Evolutionary conservation across 2,329 filamentous ascomycete species (phyloP).

Genomic region (Ophiostoma piceae): DNA sequence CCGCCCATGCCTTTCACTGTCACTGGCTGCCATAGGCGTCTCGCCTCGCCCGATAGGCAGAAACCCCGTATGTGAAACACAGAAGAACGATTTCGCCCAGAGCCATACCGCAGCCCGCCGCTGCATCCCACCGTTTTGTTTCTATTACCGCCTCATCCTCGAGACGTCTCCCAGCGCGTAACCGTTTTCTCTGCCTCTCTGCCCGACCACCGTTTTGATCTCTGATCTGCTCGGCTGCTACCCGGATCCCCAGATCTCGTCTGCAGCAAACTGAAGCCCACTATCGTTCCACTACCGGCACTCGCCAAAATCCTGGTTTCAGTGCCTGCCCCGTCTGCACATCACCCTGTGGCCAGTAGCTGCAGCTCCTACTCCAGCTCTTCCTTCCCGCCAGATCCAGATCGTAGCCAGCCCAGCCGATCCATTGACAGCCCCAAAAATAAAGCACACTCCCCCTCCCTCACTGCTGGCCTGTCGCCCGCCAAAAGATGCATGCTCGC

Average conservation of each 20-base stretch:
- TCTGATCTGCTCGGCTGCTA: conserved; percentile 2
- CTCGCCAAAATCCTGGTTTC: background rate
- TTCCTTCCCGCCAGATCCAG: background rate
- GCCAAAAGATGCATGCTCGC: conserved; percentile 7
- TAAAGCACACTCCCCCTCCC: conserved; percentile 26
- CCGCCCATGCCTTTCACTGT: background rate
- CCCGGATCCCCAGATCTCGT: conserved; percentile 6
- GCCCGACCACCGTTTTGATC: conserved; percentile 22
- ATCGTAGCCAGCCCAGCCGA: conserved; percentile 7
- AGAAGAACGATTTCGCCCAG: background rate
- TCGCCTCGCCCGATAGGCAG: background rate
- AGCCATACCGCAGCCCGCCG: background rate
- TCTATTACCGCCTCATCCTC: background rate
- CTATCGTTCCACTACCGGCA: background rate
- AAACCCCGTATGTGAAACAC: background rate
- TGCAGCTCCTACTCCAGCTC: background rate
- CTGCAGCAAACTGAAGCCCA: conserved; percentile 5
- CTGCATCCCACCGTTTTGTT: background rate
- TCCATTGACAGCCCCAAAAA: conserved; percentile 14
- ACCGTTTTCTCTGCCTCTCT: conserved; percentile 19
- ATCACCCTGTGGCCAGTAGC: conserved; percentile 13
- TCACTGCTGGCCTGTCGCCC: conserved; percentile 20
- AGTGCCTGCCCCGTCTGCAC: conserved; percentile 22
- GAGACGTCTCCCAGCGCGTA: background rate
- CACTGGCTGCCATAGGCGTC: background rate